Percentiles rank a stretch among this genome's conserved stretches.
Conservation (phyloP, 2,329 filamentous ascomycete genomes). For the Fonsecaea erecta region DNA sequence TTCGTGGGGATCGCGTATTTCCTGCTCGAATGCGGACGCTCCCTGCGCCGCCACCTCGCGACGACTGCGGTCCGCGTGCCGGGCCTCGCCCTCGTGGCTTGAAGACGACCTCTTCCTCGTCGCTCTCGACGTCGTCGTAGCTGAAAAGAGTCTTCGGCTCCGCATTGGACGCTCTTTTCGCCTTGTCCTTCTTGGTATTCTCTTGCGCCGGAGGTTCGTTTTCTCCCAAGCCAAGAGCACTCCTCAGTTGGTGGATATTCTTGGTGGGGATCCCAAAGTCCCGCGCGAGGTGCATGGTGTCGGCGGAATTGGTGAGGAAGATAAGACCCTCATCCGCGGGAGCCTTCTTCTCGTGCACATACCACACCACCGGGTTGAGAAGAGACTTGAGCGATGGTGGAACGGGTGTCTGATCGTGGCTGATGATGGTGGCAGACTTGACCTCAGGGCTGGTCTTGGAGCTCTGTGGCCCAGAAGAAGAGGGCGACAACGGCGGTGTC, state of each 20-base stretch:
- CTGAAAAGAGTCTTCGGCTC: slow-evolving; percentile 52
- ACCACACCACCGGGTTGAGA: slow-evolving; percentile 53
- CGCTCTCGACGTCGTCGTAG: slow-evolving; percentile 53
- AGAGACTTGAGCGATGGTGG: slow-evolving; percentile 49
- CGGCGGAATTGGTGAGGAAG: slow-evolving; percentile 53
- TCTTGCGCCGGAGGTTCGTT: slow-evolving; percentile 52
- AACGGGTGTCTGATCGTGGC: slow-evolving; percentile 39
- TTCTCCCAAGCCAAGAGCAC: slow-evolving; percentile 53
- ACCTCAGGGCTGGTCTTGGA: slow-evolving; percentile 53
- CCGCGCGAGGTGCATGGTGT: slow-evolving; percentile 49
- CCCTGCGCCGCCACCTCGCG: slow-evolving; percentile 19
- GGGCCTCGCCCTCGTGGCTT: slow-evolving; percentile 36
- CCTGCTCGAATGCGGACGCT: slow-evolving; percentile 24
- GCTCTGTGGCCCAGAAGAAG: slow-evolving; percentile 48
- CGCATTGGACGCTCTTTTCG: slow-evolving; percentile 36
- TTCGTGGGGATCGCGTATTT: slow-evolving; percentile 24
- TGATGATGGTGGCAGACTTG: slow-evolving; percentile 33
- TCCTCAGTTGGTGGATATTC: slow-evolving; percentile 54
- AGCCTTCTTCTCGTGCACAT: slow-evolving; percentile 44
- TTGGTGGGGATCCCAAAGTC: slow-evolving; percentile 55
- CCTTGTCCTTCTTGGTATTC: slow-evolving; percentile 50
- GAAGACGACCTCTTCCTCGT: slow-evolving; percentile 55
- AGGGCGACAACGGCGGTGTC: slow-evolving; percentile 48
- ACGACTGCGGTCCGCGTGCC: slow-evolving; percentile 19
- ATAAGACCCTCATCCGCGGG: slow-evolving; percentile 44